Evolutionary conservation across 495 filamentous ascomycete species (phyloP), one percentile per base, ranked within the genome.

Genomic region (Xylaria castorea): DNA sequence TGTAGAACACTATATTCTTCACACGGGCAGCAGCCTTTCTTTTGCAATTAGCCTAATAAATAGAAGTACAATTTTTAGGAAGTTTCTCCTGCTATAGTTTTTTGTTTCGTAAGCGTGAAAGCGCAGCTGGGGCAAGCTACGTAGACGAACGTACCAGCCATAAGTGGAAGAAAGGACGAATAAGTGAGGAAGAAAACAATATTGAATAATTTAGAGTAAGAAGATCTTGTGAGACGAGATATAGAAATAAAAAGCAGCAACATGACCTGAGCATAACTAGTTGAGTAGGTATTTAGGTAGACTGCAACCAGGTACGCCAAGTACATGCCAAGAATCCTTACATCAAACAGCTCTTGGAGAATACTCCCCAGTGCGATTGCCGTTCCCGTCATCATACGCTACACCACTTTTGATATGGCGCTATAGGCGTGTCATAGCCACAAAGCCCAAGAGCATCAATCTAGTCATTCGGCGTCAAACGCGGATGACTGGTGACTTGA

Each of bases 401-500:
- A 7, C 82, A 30, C 86, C 86, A 87, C 16, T 22, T 5, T 20
- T n/a, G 18, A 20, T 50, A 22, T 2, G 18, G 18, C 1, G 7
- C 86, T 75, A 92, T 87, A 0, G 90, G 89, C 3, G 92, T 87
- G 34, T 87, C 75, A 82, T 95, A 98, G 7, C 94, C 94, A 77
- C 93, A 97, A 5, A 82, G 82, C 77, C 92, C 85, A 3, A 98
- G 84, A 0, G 90, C 85, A 16, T 85, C 86, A 2, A 97, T 85
- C 81, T 91, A 97, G 75, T 93, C 86, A 79, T 91, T 92, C 85
- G 94, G 91, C 20, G 88, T 89, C 46, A 97, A 84, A 30, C 94
- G 89, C 1, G 94, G 94, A 80, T 93, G 93, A 18, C 89, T 87
- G 5, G 93, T 97, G 25, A 95, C 90, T 40, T 97, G 92, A 3